Evolutionary conservation across 2,329 filamentous ascomycete species (phyloP).

Genomic region (Penicillium paneum): DNA sequence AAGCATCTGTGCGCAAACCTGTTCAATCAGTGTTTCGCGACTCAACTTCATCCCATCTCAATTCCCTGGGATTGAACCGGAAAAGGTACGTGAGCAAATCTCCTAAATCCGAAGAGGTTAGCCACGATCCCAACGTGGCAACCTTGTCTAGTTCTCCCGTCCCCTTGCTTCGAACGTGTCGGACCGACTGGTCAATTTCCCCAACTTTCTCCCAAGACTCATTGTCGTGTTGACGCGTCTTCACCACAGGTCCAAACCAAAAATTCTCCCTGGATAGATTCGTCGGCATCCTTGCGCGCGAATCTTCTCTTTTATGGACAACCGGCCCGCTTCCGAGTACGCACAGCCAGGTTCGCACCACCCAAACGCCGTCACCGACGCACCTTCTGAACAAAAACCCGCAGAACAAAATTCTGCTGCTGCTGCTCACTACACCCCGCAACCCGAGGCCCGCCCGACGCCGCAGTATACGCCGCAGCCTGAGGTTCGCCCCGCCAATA

Average conservation of each 20-base stretch:
- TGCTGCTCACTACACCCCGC: conserved; percentile 42
- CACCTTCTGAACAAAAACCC: conserved; percentile 77
- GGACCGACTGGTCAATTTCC: conserved; percentile 22
- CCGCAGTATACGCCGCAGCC: conserved; percentile 75
- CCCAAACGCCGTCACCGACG: conserved; percentile 51
- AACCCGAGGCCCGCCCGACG: conserved; percentile 38
- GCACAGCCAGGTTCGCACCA: conserved; percentile 81
- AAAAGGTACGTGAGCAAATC: conserved; percentile 1
- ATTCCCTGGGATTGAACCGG: neutral
- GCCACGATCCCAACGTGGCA: conserved; percentile 21
- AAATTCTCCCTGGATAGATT: conserved; percentile 8
- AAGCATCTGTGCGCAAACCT: conserved; percentile 4
- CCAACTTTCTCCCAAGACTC: conserved; percentile 24
- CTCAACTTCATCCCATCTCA: neutral
- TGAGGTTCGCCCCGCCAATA: conserved; percentile 69
- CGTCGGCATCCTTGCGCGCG: conserved; percentile 14
- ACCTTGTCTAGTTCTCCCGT: conserved; percentile 7
- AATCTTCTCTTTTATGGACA: conserved; percentile 53
- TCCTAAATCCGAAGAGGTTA: conserved; percentile 5
- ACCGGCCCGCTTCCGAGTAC: conserved; percentile 68
- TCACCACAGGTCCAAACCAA: conserved; percentile 26
- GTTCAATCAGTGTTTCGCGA: conserved; percentile 3
- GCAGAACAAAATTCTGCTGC: conserved; percentile 93
- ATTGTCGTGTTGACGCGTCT: conserved; percentile 33
- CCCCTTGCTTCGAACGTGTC: conserved; percentile 22